Base-by-base conservation (phyloP, 495 filamentous ascomycete species). In the Daldinia childiae region DNA sequence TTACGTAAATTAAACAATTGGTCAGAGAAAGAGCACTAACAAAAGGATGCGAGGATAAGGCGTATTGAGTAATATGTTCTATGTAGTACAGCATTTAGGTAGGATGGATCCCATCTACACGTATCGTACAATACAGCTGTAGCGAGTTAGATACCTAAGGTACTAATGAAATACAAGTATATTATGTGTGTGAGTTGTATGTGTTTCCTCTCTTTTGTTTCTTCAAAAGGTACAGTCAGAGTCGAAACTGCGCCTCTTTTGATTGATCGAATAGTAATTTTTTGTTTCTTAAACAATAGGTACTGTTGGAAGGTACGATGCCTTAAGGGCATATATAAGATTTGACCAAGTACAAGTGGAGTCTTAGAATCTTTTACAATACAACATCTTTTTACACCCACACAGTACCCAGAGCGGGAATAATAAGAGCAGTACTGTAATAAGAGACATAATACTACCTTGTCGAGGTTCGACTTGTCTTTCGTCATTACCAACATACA, bases 31-130 rank as follows among this genome's bases (percentile, higher is more conserved):
- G 27, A 27, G 17, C 29, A 24, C 48, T 64, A 64, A 72, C 56
- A 73, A 68, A 52, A 68, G 64, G 50, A 63, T 62, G 55, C 26
- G 12, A 36, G n/a, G 39, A 52, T 39, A 52, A 67, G 41, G 65
- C 21, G 61, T 54, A 54, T 50, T 56, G 32, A 62, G 39, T 41
- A 14, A 14, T 30, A 58, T 58, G 17, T 32, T 32, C 21, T 34
- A 36, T 55, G 59, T 55, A 51, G 62, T 54, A 54, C 58, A 34
- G 17, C 54, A 56, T 67, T 64, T 72, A 60, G 43, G 58, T 72
- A 58, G 51, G 36, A 62, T 48, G 43, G 67, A 50, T 60, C 50
- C 52, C 48, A 52, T 65, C 19, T 48, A 24, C 43, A 48, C 8
- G 34, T 41, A 54, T 61, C 29, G 52, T 60, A 66, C 55, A 66